Base-by-base conservation (phyloP, 176 grass and related monocot genomes). In the Elaeis guineensis region DNA sequence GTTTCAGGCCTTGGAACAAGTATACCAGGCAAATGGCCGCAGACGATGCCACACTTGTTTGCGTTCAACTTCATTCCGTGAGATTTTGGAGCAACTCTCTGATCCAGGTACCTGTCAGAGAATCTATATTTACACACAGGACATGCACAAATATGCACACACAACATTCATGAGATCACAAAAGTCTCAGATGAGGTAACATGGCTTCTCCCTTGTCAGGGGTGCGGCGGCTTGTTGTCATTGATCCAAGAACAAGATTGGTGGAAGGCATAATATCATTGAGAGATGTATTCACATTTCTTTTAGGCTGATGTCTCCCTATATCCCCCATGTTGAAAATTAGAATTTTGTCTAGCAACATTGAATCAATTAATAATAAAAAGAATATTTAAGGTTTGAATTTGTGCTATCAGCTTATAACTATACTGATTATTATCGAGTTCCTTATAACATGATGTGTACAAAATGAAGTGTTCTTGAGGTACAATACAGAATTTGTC, bases 1-100 rank as follows among this genome's bases (percentile, higher is more conserved):
- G 35, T 71, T 57, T 52, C 65, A 83, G 85, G 85, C 79, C 55
- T 66, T 88, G 68, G 79, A 88, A 62, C 68, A 83, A 50, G 75
- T 79, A 21, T 83, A 83, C 61, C 76, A 79, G 58, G 76, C 83
- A 69, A 79, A 83, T 69, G 85, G 85, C 5, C 72, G 67, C 55
- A 76, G 76, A 53, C 72, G 64, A 21, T 83, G 85, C 16, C 50
- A 59, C 62, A 83, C 85, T 21, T 88, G 85, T 61, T 69, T 69
- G n/a, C 65, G 69, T 25, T 83, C 76, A 19, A 83, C 62, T 73
- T 67, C 68, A 21, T 69, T 88, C 25, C 68, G 69, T 21, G 79
- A 88, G 57, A 49, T 83, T 20, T 57, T 88, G 79, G 72, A 79
- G 26, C 50, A 65, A 35, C 72, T 88, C 26, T 79, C 76, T 69